Conservation (phyloP, 1,284 basidiomycete genomes). For the Phylloporus sp. region DNA sequence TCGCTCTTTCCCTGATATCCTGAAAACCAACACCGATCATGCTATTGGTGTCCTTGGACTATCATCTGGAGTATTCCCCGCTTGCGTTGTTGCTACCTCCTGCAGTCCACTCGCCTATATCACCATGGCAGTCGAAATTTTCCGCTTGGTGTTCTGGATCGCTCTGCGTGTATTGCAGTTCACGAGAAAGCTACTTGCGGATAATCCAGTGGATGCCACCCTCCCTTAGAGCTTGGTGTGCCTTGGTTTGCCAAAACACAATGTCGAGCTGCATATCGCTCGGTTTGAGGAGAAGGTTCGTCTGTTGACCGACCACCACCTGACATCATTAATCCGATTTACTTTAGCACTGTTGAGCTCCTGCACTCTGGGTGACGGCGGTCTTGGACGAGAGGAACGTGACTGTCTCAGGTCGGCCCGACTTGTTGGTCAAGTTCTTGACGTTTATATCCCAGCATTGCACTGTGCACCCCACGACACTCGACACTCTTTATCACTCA, state of each 20-base stretch:
- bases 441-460: slow-evolving; percentile 43
- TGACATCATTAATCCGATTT: slow-evolving; percentile 13
- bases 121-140: slow-evolving; percentile 55
- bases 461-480: slow-evolving; percentile 49
- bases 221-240: slow-evolving; percentile 64
- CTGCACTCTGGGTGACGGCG: slow-evolving; percentile 57
- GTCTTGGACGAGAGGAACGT: slow-evolving; percentile 55
- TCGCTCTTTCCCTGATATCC: slow-evolving; percentile 47
- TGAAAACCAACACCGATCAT: slow-evolving; percentile 44
- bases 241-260: slow-evolving; percentile 48
- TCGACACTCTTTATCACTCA: slow-evolving; percentile 65
- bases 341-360: slow-evolving; percentile 27
- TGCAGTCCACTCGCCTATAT: slow-evolving; percentile 51
- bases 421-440: slow-evolving; percentile 54
- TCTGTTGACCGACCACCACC: neutral
- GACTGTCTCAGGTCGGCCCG: slow-evolving; percentile 67
- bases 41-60: slow-evolving; percentile 60
- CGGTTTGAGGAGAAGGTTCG: slow-evolving; percentile 48
- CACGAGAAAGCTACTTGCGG: slow-evolving; percentile 39
- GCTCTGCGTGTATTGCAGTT: slow-evolving; percentile 58
- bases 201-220: slow-evolving; percentile 33
- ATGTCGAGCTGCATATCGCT: slow-evolving; percentile 48
- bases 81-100: slow-evolving; percentile 61
- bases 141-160: slow-evolving; percentile 66
- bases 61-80: slow-evolving; percentile 68